These are phyloP conservation scores for Solanum piurae DNA, from an alignment of 257 asterid genomes.

Conservation along the genomic window DNA sequence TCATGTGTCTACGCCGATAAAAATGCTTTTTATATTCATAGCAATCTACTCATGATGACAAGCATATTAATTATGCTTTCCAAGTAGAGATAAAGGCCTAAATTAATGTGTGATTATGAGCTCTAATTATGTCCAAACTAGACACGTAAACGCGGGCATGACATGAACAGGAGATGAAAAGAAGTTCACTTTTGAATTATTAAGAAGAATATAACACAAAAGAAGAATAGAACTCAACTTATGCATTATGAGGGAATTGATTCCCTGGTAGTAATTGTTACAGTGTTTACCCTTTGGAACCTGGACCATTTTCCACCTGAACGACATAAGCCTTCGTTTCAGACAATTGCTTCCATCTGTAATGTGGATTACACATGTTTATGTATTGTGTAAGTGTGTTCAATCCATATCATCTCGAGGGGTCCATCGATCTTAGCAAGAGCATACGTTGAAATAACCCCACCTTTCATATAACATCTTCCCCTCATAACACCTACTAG, in stretches of 20 bases:
- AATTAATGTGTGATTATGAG: not conserved
- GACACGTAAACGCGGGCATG: not conserved
- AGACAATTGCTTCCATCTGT: not conserved
- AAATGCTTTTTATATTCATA: not conserved
- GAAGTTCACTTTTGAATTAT: not conserved
- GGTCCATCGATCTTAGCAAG: not conserved
- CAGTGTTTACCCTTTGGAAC: not conserved
- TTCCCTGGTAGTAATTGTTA: not conserved
- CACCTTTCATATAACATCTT: constrained; percentile 21
- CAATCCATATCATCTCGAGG: not conserved
- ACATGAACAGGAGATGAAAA: not conserved
- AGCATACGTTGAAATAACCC: constrained; percentile 4
- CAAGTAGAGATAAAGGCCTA: not conserved
- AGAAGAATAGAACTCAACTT: not conserved
- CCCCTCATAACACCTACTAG: constrained; percentile 42
- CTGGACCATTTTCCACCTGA: not conserved
- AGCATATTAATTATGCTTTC: not conserved
- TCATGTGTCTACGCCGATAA: not conserved
- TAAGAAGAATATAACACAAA: not conserved
- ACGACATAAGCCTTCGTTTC: not conserved
- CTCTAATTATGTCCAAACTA: not conserved
- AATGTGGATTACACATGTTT: not conserved
- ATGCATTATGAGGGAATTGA: not conserved
- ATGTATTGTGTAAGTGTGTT: not conserved
- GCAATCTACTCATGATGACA: not conserved